Evolutionary conservation across 148 eudicot genomes (phyloP), one percentile per base, ranked within the genome.

Genomic region (Hydrangea macrophylla): DNA sequence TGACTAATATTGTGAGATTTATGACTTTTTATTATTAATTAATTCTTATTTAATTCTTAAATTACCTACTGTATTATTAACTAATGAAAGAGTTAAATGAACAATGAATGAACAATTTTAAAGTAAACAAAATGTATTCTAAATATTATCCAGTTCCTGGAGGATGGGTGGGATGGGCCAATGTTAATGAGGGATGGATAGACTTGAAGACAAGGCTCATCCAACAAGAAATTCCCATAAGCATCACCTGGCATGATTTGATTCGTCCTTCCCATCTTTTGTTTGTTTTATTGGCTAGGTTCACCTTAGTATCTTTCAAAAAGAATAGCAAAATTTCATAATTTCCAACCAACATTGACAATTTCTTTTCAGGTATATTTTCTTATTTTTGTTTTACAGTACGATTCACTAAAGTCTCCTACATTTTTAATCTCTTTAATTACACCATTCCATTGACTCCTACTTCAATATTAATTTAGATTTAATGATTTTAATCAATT

Each of bases 181-280:
- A 54, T 63, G 79, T 68, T 64, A 78, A 75, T 67, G 62, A 65
- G 70, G 69, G 71, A 69, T 61, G 73, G 76, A 79, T 79, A 64
- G 62, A 74, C 75, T 51, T 73, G 64, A 20, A 36, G 42, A 56
- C 50, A 20, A 17, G n/a, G 50, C 62, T 44, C 37, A 71, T 64
- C 74, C 60, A 61, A 62, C 67, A 53, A 17, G 67, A 62, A 39
- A 58, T 37, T 55, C 68, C 55, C 44, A n/a, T 18, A 27, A 60
- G 20, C 48, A 45, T 67, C 42, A 50, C 11, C 55, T n/a, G n/a
- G n/a, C n/a, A n/a, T n/a, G n/a, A 66, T 62, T 54, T 74, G 72
- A 78, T 65, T 70, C 37, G 62, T 66, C 44, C 44, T 56, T 69
- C 33, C 48, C 53, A 51, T 75, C 9, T 62, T 24, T 60, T 40